Evolutionary conservation across 176 grass and related monocot genomes (phyloP).

Genomic region (Ananas comosus): DNA sequence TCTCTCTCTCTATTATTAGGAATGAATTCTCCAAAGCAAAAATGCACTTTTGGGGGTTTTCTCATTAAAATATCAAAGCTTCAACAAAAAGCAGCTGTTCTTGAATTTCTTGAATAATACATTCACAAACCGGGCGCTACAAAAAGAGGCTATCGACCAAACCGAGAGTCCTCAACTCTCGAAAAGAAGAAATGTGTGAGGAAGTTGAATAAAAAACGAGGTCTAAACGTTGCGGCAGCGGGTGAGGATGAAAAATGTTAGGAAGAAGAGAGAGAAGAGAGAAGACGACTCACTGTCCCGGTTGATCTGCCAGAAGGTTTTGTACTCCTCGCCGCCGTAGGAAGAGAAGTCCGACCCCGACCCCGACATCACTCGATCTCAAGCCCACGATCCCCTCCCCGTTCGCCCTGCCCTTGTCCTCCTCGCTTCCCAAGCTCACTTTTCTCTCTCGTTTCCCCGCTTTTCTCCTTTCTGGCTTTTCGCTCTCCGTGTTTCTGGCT

Average conservation of each 20-base stretch:
- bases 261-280: neutral
- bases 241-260: neutral
- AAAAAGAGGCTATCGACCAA: too few species aligned
- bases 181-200: too few species aligned
- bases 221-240: too few species aligned
- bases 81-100: too few species aligned
- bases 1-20: too few species aligned
- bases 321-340: constrained; percentile 49
- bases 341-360: constrained; percentile 47
- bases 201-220: too few species aligned
- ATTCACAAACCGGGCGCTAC: too few species aligned
- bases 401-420: neutral
- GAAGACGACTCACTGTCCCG: constrained; percentile 50
- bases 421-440: neutral
- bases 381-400: neutral
- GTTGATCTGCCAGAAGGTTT: constrained; percentile 64
- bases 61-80: too few species aligned
- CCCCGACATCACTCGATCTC: constrained; percentile 48
- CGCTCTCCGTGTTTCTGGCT: neutral
- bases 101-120: too few species aligned
- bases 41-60: too few species aligned
- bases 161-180: too few species aligned
- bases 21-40: too few species aligned
- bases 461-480: neutral
- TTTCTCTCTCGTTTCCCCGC: neutral